Conservation (phyloP, 768 basidiomycete genomes). For the Coprinopsis marcescibilis region DNA sequence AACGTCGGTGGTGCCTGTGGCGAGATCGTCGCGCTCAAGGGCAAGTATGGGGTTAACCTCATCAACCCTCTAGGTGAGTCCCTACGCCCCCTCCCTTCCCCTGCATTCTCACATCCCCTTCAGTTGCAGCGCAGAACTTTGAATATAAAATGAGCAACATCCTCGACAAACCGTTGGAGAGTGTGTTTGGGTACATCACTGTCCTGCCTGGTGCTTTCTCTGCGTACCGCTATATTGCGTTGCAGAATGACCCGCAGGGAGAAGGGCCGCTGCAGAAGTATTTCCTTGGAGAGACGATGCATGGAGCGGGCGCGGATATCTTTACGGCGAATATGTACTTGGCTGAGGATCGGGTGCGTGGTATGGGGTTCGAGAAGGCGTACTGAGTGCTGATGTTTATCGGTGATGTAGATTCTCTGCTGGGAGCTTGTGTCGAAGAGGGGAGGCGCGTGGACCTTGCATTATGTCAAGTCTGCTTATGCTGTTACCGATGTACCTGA, state of each 20-base stretch:
- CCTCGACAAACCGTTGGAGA: constrained; percentile 86
- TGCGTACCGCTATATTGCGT: constrained; percentile 84
- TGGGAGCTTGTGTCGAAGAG: constrained; percentile 98
- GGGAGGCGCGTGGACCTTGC: constrained; percentile 83
- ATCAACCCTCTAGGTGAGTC: constrained; percentile 81
- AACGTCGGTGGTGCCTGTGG: constrained; percentile 92
- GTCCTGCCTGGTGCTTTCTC: constrained; percentile 92
- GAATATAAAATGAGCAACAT: constrained; percentile 96
- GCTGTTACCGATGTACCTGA: constrained; percentile 93
- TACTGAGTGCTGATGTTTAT: constrained; percentile 1
- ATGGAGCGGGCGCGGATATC: constrained; percentile 81
- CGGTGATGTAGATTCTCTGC: constrained; percentile 68
- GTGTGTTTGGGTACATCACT: constrained; percentile 89
- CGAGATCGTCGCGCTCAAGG: constrained; percentile 92
- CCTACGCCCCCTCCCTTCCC: too few species aligned
- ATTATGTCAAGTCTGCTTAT: constrained; percentile 94
- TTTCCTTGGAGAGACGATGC: constrained; percentile 96
- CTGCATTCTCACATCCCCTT: too few species aligned
- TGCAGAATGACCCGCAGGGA: constrained; percentile 79
- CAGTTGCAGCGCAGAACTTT: constrained; percentile 73
- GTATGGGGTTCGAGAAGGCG: too few species aligned
- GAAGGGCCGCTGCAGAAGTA: constrained; percentile 93
- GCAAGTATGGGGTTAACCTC: constrained; percentile 71
- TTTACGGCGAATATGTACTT: constrained; percentile 97
- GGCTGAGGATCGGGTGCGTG: constrained; percentile 74